These are phyloP conservation scores for Melocanna baccifera DNA, from an alignment of 176 grass and related monocot genomes.

Conservation along the genomic window DNA sequence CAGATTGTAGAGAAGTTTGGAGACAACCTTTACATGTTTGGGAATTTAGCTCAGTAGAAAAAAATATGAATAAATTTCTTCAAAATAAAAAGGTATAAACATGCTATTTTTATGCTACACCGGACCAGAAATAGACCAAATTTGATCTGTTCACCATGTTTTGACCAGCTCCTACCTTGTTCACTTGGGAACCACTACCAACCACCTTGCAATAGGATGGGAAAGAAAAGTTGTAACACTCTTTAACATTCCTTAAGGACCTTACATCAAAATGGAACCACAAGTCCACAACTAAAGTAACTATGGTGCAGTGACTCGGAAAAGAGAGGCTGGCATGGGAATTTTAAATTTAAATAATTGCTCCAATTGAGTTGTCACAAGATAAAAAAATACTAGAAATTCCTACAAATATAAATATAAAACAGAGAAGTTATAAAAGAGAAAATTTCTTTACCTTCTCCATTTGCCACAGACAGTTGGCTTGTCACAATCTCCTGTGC, in stretches of 20 bases:
- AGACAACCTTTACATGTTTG: background rate
- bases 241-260: background rate
- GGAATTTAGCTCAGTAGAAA: background rate
- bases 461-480: slow-evolving; percentile 76
- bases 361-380: background rate
- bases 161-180: slow-evolving; percentile 4
- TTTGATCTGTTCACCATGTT: background rate
- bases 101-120: slow-evolving; percentile 9
- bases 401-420: background rate
- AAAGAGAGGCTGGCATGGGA: background rate
- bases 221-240: background rate
- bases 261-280: slow-evolving; percentile 17
- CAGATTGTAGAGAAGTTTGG: background rate
- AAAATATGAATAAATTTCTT: background rate
- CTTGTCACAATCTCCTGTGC: slow-evolving; percentile 48
- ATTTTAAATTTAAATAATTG: slow-evolving; percentile 6
- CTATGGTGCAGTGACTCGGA: background rate
- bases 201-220: background rate
- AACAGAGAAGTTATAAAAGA: slow-evolving; percentile 8
- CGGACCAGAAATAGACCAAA: slow-evolving; percentile 7
- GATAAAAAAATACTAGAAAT: slow-evolving; percentile 2
- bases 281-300: background rate
- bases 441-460: slow-evolving; percentile 69
- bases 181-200: background rate
- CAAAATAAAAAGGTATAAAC: background rate